Conservation (phyloP, 2,329 filamentous ascomycete species). For the Thyridium curvatum region DNA sequence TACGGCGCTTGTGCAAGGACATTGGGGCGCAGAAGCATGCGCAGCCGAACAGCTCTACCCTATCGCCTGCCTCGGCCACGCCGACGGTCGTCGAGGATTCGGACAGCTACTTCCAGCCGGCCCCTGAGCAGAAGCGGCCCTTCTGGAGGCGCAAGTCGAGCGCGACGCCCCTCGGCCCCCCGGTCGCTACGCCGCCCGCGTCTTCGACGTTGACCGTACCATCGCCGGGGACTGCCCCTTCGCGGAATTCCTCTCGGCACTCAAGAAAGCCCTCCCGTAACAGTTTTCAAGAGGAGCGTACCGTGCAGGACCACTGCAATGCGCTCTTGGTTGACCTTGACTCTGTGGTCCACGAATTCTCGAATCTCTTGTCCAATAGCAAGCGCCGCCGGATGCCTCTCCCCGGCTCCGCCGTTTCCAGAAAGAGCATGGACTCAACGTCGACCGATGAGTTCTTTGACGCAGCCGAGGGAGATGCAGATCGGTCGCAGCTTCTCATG, state of each 20-base stretch:
- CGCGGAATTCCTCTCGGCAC: constrained; percentile 20
- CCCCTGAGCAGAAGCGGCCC: constrained; percentile 52
- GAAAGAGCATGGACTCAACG: constrained; percentile 73
- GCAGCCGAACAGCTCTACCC: constrained; percentile 22
- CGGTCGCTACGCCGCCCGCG: constrained; percentile 22
- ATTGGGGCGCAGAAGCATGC: constrained; percentile 59
- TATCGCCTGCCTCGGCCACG: constrained; percentile 32
- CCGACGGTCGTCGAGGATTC: constrained; percentile 39
- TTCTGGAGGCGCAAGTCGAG: constrained; percentile 94
- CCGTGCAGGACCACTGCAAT: constrained; percentile 75
- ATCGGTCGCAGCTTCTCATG: constrained; percentile 61
- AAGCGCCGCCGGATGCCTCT: constrained; percentile 64
- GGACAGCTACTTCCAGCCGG: constrained; percentile 45
- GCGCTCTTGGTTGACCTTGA: constrained; percentile 82
- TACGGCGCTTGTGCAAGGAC: constrained; percentile 80
- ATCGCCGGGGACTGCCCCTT: constrained; percentile 25
- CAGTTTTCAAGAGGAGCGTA: constrained; percentile 48
- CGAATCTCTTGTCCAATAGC: constrained; percentile 67
- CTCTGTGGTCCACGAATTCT: constrained; percentile 75
- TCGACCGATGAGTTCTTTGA: constrained; percentile 92
- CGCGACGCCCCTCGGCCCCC: constrained; percentile 26
- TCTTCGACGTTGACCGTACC: constrained; percentile 35
- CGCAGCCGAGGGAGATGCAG: constrained; percentile 62
- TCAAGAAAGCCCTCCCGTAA: constrained; percentile 28
- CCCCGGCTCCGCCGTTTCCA: constrained; percentile 34